These are phyloP conservation scores for Sungouiozyma intestinalis DNA, from an alignment of 805 yeast genomes.

Conservation along the genomic window DNA sequence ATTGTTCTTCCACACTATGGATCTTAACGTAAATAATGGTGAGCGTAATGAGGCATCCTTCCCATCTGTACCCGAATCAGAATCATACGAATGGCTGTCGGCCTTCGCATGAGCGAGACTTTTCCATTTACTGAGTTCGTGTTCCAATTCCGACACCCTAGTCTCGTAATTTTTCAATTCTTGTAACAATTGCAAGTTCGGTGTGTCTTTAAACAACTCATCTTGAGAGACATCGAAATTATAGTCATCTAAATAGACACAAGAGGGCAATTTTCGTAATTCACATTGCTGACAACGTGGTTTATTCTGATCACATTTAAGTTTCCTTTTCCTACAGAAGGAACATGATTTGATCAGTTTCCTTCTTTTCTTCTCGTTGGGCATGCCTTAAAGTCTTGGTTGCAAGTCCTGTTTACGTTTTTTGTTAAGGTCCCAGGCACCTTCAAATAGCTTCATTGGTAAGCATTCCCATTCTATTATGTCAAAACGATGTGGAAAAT, in stretches of 20 bases:
- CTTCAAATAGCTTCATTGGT: too few species aligned
- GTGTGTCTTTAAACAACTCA: constrained; percentile 16
- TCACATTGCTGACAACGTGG: constrained; percentile 36
- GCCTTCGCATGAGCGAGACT: background rate
- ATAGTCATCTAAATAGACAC: constrained; percentile 18
- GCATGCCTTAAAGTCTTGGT: background rate
- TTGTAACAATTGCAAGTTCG: constrained; percentile 17
- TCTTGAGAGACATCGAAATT: constrained; percentile 14
- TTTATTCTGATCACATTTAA: constrained; percentile 49
- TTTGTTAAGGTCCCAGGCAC: too few species aligned
- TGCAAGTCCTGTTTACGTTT: too few species aligned
- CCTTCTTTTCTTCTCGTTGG: constrained; percentile 13
- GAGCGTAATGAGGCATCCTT: background rate
- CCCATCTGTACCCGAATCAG: background rate
- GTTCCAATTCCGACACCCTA: constrained; percentile 2
- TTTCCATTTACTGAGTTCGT: background rate
- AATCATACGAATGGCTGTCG: background rate
- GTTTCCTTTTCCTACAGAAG: constrained; percentile 53
- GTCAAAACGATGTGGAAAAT: too few species aligned
- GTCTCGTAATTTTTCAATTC: constrained; percentile 14
- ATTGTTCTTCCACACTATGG: constrained; percentile 1
- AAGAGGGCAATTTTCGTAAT: constrained; percentile 23
- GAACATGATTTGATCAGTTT: constrained; percentile 33
- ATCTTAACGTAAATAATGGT: background rate
- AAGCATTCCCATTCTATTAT: too few species aligned